Evolutionary conservation across 352 stramenopile species (phyloP), one percentile per base, ranked within the genome.

Genomic region (Phytophthora tubulina): DNA sequence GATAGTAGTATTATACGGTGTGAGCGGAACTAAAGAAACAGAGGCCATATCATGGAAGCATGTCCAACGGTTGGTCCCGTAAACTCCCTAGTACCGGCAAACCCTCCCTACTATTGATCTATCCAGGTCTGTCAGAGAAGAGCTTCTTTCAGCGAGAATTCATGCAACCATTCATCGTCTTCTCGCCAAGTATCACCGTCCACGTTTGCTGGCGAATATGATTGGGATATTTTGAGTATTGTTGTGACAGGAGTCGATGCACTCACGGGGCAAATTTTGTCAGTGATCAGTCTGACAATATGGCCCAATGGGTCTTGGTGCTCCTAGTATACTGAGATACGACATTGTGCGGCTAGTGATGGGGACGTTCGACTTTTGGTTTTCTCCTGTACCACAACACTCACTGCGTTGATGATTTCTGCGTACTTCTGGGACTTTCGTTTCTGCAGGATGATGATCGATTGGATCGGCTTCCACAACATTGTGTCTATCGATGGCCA

Each of bases 281-380:
- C 69, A 9, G 14, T 83, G 9, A 33, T 75, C 14, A 67, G 62
- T 17, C 49, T 67, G 11, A 7, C 65, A 1, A 49, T 83, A 1
- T 68, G 57, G 21, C 48, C 72, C 69, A 7, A 35, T 80, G 21
- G 72, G 68, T 4, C 48, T 82, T 4, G 72, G 60, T 3, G 71
- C 66, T 45, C 10, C 73, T 4, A 53, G 64, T 6, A 73, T 59
- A 0, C 41, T 83, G 8, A 60, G 79, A 38, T 86, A 73, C 35
- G 75, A 82, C 30, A 54, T 86, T 15, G 64, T 84, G 6, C 67
- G 61, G 4, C 45, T 78, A 9, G 35, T 85, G 4, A 15, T 80
- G n/a, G 33, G 59, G 30, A 83, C 75, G 6, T 82, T 83, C 39
- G 75, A 85, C 46, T 79, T 83, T 32, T 85, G 69, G 75, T 82